A percentile compares a stretch with the other conserved stretches of the same genome.
phyloP scores from a whole-genome alignment of 768 basidiomycete species.

The Cytidiella melzeri region DNA sequence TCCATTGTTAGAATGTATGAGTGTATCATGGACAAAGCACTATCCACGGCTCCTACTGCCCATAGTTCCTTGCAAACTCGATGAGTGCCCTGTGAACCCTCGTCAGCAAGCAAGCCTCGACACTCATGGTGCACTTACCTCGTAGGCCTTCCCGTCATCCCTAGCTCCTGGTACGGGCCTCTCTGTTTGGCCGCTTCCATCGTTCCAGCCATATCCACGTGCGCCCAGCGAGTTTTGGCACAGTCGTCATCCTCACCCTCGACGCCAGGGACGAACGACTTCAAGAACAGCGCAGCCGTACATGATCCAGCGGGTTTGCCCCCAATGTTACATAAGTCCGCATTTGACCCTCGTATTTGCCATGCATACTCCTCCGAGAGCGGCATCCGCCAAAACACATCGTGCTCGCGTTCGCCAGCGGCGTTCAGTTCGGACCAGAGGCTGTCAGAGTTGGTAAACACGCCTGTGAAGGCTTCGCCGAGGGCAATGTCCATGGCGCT shows the following conservation, averaged over 20 bases:
- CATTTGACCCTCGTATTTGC: conserved; percentile 73
- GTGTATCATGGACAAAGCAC: background rate
- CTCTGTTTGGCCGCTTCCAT: conserved; percentile 59
- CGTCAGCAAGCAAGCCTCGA: background rate
- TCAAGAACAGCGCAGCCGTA: conserved; percentile 82
- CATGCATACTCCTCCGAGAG: conserved; percentile 75
- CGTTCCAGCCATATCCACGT: conserved; percentile 75
- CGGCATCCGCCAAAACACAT: conserved; percentile 89
- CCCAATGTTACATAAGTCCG: conserved; percentile 78
- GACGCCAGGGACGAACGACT: conserved; percentile 72
- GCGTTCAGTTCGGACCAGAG: conserved; percentile 66
- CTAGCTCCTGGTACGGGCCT: conserved; percentile 59
- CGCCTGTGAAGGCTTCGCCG: conserved; percentile 72
- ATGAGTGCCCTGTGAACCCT: conserved; percentile 1
- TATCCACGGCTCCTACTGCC: background rate
- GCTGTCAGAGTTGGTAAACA: conserved; percentile 70
- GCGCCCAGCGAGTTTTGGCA: conserved; percentile 71
- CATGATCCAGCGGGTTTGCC: conserved; percentile 66
- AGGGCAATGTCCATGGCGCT: conserved; percentile 71
- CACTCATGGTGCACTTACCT: conserved; percentile 40
- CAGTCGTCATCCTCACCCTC: conserved; percentile 48
- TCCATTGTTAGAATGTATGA: background rate
- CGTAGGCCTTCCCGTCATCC: conserved; percentile 78
- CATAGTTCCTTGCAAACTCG: conserved; percentile 2
- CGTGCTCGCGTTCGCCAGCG: conserved; percentile 71